These are phyloP conservation scores for Solanum clarkiae DNA, from an alignment of 257 asterid species.

Conservation along the genomic window DNA sequence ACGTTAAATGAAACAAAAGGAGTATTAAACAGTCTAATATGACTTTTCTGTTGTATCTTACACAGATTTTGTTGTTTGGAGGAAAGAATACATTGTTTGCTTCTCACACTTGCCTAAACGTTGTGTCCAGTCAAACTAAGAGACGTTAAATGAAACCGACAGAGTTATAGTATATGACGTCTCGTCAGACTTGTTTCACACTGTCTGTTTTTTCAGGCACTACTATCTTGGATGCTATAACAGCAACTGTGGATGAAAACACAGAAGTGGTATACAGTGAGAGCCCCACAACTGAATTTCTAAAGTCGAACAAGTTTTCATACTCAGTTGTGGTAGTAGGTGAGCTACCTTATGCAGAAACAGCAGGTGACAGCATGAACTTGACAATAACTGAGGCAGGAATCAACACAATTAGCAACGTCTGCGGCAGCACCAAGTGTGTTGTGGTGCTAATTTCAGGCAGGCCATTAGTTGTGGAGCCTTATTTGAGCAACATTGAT, in stretches of 20 bases:
- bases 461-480: constrained; percentile 38
- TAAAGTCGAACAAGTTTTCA: constrained; percentile 19
- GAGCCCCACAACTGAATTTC: constrained; percentile 7
- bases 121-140: background rate
- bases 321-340: constrained; percentile 49
- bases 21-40: background rate
- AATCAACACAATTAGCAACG: constrained; percentile 11
- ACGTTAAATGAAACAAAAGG: background rate
- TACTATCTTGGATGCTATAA: constrained; percentile 26
- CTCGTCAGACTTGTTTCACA: background rate
- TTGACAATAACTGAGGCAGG: constrained; percentile 33
- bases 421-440: constrained; percentile 33
- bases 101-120: background rate
- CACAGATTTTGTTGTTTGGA: background rate
- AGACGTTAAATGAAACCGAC: background rate
- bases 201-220: constrained; percentile 20
- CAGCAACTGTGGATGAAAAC: constrained; percentile 11
- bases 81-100: background rate
- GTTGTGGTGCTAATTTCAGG: constrained; percentile 46
- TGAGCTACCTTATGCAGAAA: constrained; percentile 40
- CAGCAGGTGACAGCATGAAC: constrained; percentile 24
- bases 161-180: background rate
- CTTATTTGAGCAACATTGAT: constrained; percentile 22
- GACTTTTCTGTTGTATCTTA: background rate
- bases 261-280: constrained; percentile 22